Evolutionary conservation across 2,329 filamentous ascomycete species (phyloP).

Genomic region (Xylaria sp.): DNA sequence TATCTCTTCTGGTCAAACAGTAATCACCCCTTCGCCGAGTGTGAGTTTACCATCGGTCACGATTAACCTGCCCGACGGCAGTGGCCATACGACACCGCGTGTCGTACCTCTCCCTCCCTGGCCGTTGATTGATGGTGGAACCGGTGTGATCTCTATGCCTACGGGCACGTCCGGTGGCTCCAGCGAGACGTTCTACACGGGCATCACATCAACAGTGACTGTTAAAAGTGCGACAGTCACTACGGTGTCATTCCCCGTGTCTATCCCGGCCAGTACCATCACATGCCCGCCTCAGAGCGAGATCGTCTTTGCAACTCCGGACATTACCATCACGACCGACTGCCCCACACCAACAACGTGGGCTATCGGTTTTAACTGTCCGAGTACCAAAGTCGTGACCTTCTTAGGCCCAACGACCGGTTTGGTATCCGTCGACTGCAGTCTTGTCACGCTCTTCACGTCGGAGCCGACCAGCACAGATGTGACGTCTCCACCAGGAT

Average conservation of each 20-base stretch:
- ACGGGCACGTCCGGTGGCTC: not conserved
- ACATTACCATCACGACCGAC: not conserved
- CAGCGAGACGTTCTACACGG: constrained; percentile 17
- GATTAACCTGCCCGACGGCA: constrained; percentile 16
- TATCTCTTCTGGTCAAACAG: not conserved
- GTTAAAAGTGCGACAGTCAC: constrained; percentile 11
- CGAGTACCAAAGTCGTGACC: constrained; percentile 4
- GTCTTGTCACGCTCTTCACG: constrained; percentile 5
- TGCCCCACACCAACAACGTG: not conserved
- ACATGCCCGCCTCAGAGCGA: constrained; percentile 5
- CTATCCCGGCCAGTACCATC: not conserved
- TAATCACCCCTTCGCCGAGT: constrained; percentile 18
- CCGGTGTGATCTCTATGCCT: not conserved
- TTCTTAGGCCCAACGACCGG: constrained; percentile 5
- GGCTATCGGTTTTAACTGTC: constrained; percentile 6
- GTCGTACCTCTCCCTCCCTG: constrained; percentile 27
- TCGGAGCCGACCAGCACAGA: not conserved
- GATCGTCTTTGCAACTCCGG: constrained; percentile 8
- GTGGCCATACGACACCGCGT: constrained; percentile 16
- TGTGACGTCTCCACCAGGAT: not conserved
- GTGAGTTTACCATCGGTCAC: constrained; percentile 8
- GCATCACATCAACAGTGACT: constrained; percentile 1
- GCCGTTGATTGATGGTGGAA: constrained; percentile 17
- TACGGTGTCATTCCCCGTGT: constrained; percentile 11
- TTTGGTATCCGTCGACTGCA: constrained; percentile 13